Conservation (phyloP, 176 grass and related monocot genomes). For the Rhynchospora tenuis region DNA sequence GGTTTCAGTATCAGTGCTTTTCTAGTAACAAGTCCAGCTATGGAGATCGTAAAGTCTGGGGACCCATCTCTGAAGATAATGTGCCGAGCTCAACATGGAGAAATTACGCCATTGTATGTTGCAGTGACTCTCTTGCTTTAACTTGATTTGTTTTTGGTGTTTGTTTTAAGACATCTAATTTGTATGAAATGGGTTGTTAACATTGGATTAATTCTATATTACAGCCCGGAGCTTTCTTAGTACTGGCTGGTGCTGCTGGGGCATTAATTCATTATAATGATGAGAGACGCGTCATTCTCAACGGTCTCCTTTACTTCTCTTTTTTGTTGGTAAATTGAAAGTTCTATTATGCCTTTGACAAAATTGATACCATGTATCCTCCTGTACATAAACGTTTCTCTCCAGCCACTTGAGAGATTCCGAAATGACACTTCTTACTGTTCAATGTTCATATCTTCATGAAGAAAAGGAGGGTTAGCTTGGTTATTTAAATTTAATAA, state of each 20-base stretch:
- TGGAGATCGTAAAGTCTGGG: conserved; percentile 41
- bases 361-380: conserved; percentile 12
- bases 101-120: conserved; percentile 62
- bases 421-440: not conserved
- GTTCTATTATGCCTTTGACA: not conserved
- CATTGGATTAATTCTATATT: conserved; percentile 27
- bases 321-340: conserved; percentile 21
- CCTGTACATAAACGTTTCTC: not conserved
- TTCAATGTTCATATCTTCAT: not conserved
- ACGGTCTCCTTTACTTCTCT: conserved; percentile 42
- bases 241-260: conserved; percentile 47
- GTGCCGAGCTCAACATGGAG: conserved; percentile 41
- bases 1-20: conserved; percentile 16
- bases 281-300: conserved; percentile 64
- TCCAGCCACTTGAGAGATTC: not conserved
- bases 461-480: not conserved
- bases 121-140: conserved; percentile 16
- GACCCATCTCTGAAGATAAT: conserved; percentile 49
- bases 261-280: conserved; percentile 83
- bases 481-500: not conserved
- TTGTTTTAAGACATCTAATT: not conserved
- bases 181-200: conserved; percentile 11
- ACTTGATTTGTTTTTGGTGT: not conserved
- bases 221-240: conserved; percentile 68
- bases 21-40: conserved; percentile 46